A percentile compares a stretch with the other conserved stretches of the same genome.
These are phyloP conservation scores for Trichoderma koningii DNA, from an alignment of 2,329 filamentous ascomycete species.

Conservation along the genomic window DNA sequence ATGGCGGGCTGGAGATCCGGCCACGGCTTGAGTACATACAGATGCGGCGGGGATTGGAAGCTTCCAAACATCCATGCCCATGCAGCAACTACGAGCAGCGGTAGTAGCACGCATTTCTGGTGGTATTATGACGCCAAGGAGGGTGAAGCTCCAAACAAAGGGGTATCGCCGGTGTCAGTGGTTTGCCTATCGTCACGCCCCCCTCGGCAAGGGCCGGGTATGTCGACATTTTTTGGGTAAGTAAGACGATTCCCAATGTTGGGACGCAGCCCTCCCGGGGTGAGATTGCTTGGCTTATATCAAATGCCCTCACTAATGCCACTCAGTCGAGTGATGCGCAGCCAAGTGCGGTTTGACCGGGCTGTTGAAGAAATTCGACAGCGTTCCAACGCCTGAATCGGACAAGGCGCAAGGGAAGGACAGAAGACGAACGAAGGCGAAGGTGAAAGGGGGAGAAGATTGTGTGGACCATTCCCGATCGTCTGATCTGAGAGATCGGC, in stretches of 20 bases:
- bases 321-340: neutral
- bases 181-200: neutral
- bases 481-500: slow-evolving; percentile 27
- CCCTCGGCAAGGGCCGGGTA: slow-evolving; percentile 20
- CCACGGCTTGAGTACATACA: slow-evolving; percentile 5
- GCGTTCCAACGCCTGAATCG: neutral
- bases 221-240: neutral
- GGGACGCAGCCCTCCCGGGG: slow-evolving; percentile 2
- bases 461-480: slow-evolving; percentile 24
- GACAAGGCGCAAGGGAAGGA: neutral
- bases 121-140: slow-evolving; percentile 12
- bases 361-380: neutral
- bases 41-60: slow-evolving; percentile 8
- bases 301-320: slow-evolving; percentile 7
- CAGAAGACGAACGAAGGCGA: neutral
- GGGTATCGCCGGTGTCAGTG: neutral
- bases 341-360: neutral
- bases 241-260: slow-evolving; percentile 8
- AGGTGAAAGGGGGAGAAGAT: neutral
- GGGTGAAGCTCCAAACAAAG: slow-evolving; percentile 10
- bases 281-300: slow-evolving; percentile 2
- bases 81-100: neutral
- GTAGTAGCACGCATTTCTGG: neutral
- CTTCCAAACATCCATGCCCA: slow-evolving; percentile 7
- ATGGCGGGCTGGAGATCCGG: slow-evolving; percentile 12